phyloP scores from a whole-genome alignment of 345 rosid species.

The Eucalyptus sp. region DNA sequence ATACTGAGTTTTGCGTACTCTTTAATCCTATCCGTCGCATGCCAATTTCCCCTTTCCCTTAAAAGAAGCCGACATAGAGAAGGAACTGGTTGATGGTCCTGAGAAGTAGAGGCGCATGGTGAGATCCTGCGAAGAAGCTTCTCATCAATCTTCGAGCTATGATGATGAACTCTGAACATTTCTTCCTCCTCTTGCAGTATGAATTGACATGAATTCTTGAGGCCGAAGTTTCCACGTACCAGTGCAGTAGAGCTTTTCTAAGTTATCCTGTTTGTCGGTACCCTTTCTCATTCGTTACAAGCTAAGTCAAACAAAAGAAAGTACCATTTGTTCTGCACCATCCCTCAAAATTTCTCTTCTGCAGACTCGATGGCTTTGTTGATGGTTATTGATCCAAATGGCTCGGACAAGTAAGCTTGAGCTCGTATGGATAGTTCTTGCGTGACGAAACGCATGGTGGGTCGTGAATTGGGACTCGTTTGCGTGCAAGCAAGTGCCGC shows the following conservation, averaged over 20 bases:
- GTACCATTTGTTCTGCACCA: neutral
- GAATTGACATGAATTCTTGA: neutral
- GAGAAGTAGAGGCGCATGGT: slow-evolving; percentile 34
- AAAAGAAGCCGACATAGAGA: slow-evolving; percentile 5
- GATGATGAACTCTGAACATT: neutral
- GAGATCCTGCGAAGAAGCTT: slow-evolving; percentile 1
- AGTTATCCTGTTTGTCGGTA: neutral
- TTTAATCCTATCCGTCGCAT: neutral
- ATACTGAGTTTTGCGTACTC: neutral
- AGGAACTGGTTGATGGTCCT: slow-evolving; percentile 30
- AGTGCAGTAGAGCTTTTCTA: neutral
- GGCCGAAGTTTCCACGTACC: neutral
- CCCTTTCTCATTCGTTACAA: neutral
- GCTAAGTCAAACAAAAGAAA: neutral
- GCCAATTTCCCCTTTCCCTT: neutral
- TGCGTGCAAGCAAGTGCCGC: slow-evolving; percentile 34
- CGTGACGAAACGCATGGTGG: slow-evolving; percentile 37
- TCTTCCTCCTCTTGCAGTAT: neutral
- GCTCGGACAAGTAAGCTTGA: slow-evolving; percentile 15
- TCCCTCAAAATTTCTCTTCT: neutral
- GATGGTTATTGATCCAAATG: slow-evolving; percentile 10
- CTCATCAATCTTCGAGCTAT: neutral
- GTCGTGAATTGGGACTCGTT: slow-evolving; percentile 20
- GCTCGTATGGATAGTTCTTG: slow-evolving; percentile 34
- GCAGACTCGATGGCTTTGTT: slow-evolving; percentile 1